Conservation (phyloP, 805 yeast species). For the Yarrowia divulgata region DNA sequence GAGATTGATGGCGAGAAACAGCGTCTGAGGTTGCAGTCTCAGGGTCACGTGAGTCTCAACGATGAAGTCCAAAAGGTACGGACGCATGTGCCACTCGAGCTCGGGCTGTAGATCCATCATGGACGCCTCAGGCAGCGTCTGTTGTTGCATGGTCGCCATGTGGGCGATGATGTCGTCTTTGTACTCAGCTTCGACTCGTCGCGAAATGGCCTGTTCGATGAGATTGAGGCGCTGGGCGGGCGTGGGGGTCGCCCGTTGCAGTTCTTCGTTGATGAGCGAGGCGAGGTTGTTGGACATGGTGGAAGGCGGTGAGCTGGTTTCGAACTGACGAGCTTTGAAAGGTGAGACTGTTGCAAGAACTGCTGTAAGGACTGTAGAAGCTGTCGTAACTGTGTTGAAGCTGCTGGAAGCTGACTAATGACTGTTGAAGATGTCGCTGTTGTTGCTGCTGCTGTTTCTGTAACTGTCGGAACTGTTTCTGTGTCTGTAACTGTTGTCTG, state of each 20-base stretch:
- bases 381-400: too few relatives aligned
- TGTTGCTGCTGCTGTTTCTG: neutral
- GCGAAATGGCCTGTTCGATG: constrained; percentile 42
- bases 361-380: too few relatives aligned
- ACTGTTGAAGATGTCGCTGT: neutral
- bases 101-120: constrained; percentile 90
- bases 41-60: constrained; percentile 67
- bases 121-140: constrained; percentile 59
- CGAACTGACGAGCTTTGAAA: neutral
- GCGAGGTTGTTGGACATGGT: constrained; percentile 37
- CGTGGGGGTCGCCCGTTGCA: constrained; percentile 15
- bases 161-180: constrained; percentile 51
- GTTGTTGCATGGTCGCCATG: constrained; percentile 49
- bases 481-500: neutral
- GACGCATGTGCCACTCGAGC: constrained; percentile 73
- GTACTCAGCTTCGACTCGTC: constrained; percentile 50
- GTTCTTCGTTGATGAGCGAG: constrained; percentile 35
- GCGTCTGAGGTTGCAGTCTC: constrained; percentile 71
- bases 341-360: neutral
- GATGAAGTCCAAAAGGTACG: constrained; percentile 77
- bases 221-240: constrained; percentile 41
- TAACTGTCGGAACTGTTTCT: neutral
- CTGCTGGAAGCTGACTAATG: too few relatives aligned
- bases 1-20: constrained; percentile 71
- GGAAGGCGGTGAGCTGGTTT: neutral